Base-by-base conservation (phyloP, 2,329 filamentous ascomycete genomes). In the Clarireedia paspali region DNA sequence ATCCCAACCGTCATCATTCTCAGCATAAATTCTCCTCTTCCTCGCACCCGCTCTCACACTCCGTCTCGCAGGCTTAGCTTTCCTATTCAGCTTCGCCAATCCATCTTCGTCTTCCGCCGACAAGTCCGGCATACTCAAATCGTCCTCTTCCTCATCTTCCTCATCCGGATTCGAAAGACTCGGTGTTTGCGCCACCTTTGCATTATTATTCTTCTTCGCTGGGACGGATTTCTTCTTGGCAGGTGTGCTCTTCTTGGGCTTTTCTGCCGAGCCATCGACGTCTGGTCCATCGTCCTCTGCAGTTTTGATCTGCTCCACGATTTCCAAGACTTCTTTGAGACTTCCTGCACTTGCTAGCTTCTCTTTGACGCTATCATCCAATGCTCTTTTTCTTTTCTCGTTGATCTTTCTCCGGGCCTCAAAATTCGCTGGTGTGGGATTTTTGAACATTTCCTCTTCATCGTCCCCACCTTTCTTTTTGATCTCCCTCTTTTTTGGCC, bases 401-500 rank as follows among this genome's bases (percentile, higher is more conserved):
- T 34, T 58, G 2, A 64, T 57, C 5, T 49, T 62, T 39, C 62
- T 65, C 34, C 66, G 61, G 10, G 62, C 64, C 24, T 58, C 61
- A 24, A 67, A 67, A 49, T 67, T 67, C 9, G 59, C 62, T 2
- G 65, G 64, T 4, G 65, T 67, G 1, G 65, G 64, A 47, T 67
- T 60, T 10, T 58, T 60, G 23, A 68, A 64, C 39, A 67, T 66
- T 23, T 64, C 62, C 6, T 70, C 69, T 59, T 71, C 70, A 40
- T 68, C 70, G 5, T 71, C 69, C 9, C 48, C 64, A 48, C 63
- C 69, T 53, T 70, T 74, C 66, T 71, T 79, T 71, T 73, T 85
- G 68, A 82, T 70, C 60, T 85, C 80, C 56, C 83, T 80, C 74
- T 95, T 96, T 70, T 81, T 85, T 0, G 91, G 90, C 55, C 85